Conservation (phyloP, 164 flowering plant species). For the Taxillus chinensis region DNA sequence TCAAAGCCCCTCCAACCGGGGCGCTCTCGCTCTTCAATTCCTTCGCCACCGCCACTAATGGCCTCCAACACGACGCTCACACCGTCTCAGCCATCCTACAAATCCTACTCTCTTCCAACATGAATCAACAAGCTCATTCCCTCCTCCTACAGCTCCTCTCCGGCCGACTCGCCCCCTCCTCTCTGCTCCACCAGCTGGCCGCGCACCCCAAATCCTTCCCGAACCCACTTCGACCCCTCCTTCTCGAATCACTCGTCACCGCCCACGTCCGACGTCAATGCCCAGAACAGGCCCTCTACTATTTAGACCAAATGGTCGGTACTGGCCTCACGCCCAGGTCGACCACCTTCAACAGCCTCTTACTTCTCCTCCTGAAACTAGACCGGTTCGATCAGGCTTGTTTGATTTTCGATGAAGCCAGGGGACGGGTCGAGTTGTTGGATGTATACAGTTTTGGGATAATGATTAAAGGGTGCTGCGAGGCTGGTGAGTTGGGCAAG, state of each 20-base stretch:
- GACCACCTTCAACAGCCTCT: constrained; percentile 32
- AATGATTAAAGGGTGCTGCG: constrained; percentile 57
- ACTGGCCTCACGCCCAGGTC: constrained; percentile 26
- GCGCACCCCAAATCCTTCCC: constrained; percentile 10
- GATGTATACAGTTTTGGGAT: constrained; percentile 62
- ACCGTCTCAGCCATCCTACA: constrained; percentile 30
- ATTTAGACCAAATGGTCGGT: constrained; percentile 33
- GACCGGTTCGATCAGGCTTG: constrained; percentile 30
- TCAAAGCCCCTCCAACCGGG: constrained; percentile 52
- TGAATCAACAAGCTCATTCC: constrained; percentile 32
- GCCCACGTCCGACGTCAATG: constrained; percentile 28
- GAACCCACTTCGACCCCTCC: constrained; percentile 1
- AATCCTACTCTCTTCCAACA: constrained; percentile 32
- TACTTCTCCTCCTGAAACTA: constrained; percentile 25
- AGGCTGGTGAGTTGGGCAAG: constrained; percentile 32
- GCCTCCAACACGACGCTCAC: constrained; percentile 27
- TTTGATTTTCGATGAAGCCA: constrained; percentile 25
- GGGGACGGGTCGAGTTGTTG: constrained; percentile 17
- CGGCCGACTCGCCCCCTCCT: constrained; percentile 21
- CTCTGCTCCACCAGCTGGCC: constrained; percentile 26
- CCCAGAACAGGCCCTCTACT: constrained; percentile 27
- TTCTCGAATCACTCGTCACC: constrained; percentile 32
- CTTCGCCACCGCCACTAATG: constrained; percentile 21
- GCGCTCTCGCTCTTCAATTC: constrained; percentile 46
- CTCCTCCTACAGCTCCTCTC: constrained; percentile 33